A percentile compares a stretch with the other conserved stretches of the same genome.
Conservation (phyloP, 257 asterid species). For the Fraxinus americana region DNA sequence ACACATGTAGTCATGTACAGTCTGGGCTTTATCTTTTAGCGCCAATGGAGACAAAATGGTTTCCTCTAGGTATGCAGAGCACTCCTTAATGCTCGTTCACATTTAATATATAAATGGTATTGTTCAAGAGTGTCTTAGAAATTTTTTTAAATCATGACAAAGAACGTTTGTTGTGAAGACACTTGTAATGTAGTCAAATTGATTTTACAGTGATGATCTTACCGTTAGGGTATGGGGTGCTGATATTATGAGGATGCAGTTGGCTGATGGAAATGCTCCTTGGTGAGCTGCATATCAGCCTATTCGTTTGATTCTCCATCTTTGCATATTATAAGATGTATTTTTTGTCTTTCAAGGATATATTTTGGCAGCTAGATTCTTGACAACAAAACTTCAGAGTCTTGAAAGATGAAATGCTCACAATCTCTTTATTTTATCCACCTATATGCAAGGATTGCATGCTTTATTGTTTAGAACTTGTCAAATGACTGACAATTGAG, state of each 20-base stretch:
- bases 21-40: slow-evolving; percentile 81
- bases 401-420: background rate
- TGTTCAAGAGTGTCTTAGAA: background rate
- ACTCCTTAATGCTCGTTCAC: slow-evolving; percentile 19
- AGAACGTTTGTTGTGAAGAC: slow-evolving; percentile 2
- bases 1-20: slow-evolving; percentile 56
- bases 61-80: slow-evolving; percentile 74
- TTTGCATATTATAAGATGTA: background rate
- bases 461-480: slow-evolving; percentile 3
- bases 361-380: slow-evolving; percentile 14
- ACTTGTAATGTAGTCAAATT: slow-evolving; percentile 25
- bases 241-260: slow-evolving; percentile 46
- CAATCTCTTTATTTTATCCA: background rate
- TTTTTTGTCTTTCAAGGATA: background rate
- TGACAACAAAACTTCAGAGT: background rate
- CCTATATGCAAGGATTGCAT: background rate
- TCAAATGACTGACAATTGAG: background rate
- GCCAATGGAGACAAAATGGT: slow-evolving; percentile 81
- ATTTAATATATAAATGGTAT: background rate
- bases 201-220: slow-evolving; percentile 76
- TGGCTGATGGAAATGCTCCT: slow-evolving; percentile 53
- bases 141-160: slow-evolving; percentile 7
- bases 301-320: slow-evolving; percentile 17
- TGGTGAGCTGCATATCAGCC: slow-evolving; percentile 61
- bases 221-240: slow-evolving; percentile 80